Base-by-base conservation (phyloP, 1,284 basidiomycete genomes). In the Papiliotrema fonsecae region DNA sequence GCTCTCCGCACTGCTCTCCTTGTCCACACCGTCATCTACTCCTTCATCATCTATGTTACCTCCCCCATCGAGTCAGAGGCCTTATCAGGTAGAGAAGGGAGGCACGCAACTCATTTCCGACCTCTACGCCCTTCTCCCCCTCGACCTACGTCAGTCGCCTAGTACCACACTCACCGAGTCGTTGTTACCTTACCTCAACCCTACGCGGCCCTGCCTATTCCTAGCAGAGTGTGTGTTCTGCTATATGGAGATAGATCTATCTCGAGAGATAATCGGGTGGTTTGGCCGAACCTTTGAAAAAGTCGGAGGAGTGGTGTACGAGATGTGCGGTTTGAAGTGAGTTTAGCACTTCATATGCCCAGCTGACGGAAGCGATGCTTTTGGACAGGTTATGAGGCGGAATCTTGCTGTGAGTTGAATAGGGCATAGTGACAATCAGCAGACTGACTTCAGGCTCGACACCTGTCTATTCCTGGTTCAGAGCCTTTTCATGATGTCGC, bases 141-240 rank as follows among this genome's bases (percentile, higher is more conserved):
- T 79, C 9, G 90, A 94, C 67, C 78, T 93, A 16, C 82, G 88
- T 80, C 81, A 1, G 28, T 48, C 54, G 72, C 6, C 68, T 75
- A 25, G 65, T 18, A 2, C 35, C n/a, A 50, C 42, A 28, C 47
- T 67, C 9, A 27, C 54, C 13, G 27, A 41, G 1, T 32, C 52
- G 1, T 40, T 73, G 2, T 51, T 62, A 3, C 63, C 63, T 1
- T 56, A 83, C 3, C 75, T 92, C n/a, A 83, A 84, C n/a, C 75
- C 80, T 0, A 56, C 74, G 0, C 64, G 83, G 5, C 88, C 90
- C 2, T 91, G 88, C 0, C 79, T 97, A 1, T 77, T 94, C 18
- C 74, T 97, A 9, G 88, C 88, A 52, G 92, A 97, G 77, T 94
- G 92, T 59, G 87, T 96, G 3, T 79, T 94, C 51, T 88, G 83